Percentiles rank a stretch among this genome's conserved stretches.
phyloP scores from a whole-genome alignment of 1,284 basidiomycete species.

The Ceratobasidium sp. region DNA sequence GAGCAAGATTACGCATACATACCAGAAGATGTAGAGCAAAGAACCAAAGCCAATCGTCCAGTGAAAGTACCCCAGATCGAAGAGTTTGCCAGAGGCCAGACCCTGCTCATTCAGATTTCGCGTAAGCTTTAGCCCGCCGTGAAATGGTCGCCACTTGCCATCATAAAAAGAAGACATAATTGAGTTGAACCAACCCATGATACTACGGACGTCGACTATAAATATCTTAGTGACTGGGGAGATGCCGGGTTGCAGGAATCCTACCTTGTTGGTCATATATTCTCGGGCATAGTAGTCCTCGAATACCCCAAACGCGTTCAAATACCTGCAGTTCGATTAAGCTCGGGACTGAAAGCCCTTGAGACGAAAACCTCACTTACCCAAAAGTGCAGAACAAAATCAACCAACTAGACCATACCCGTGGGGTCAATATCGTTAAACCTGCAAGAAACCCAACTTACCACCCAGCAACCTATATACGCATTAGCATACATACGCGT shows the following conservation, averaged over 20 bases:
- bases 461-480: conserved; percentile 24
- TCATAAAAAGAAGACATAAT: conserved; percentile 18
- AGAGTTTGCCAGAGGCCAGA: conserved; percentile 17
- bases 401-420: background rate
- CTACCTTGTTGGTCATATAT: conserved; percentile 27
- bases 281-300: conserved; percentile 33
- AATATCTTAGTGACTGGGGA: background rate
- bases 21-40: conserved; percentile 22
- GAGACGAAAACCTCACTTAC: background rate
- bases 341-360: background rate
- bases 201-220: conserved; percentile 17
- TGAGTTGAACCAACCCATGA: conserved; percentile 30
- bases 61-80: conserved; percentile 32
- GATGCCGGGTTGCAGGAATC: background rate
- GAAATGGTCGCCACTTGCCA: background rate
- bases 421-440: background rate
- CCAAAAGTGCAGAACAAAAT: conserved; percentile 30
- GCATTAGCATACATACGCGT: too few relatives aligned
- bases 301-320: conserved; percentile 29
- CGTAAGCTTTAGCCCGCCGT: background rate
- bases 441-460: background rate
- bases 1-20: background rate
- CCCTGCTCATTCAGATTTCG: background rate
- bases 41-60: conserved; percentile 12
- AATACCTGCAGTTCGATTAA: background rate